Evolutionary conservation across 805 yeast genomes (phyloP).

Genomic region (Myxozyma kluyveri): DNA sequence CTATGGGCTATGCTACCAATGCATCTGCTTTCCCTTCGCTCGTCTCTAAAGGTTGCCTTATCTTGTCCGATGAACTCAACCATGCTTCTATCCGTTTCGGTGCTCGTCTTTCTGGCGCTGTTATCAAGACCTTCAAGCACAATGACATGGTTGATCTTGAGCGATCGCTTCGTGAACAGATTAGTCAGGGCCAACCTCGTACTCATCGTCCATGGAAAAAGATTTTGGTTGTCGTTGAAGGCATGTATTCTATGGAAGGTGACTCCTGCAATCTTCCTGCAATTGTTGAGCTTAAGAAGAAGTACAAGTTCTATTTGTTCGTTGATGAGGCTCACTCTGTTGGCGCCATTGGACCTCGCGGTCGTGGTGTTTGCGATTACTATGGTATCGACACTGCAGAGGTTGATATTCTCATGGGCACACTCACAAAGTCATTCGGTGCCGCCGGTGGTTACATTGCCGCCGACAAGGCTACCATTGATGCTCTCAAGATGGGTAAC

Average conservation of each 20-base stretch:
- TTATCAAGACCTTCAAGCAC: slow-evolving; percentile 63
- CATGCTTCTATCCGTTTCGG: slow-evolving; percentile 97
- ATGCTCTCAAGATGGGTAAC: slow-evolving; percentile 68
- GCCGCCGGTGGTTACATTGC: slow-evolving; percentile 98
- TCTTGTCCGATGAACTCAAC: slow-evolving; percentile 89
- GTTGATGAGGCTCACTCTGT: slow-evolving; percentile 98
- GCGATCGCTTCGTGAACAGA: slow-evolving; percentile 72
- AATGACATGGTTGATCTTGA: slow-evolving; percentile 84
- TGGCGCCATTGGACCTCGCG: slow-evolving; percentile 96
- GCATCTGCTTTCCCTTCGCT: slow-evolving; percentile 81
- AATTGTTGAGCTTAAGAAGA: slow-evolving; percentile 67
- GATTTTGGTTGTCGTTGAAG: slow-evolving; percentile 83
- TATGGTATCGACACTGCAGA: slow-evolving; percentile 73
- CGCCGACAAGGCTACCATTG: slow-evolving; percentile 66
- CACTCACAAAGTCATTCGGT: slow-evolving; percentile 95
- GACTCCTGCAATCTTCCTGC: slow-evolving; percentile 79
- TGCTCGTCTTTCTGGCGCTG: slow-evolving; percentile 86
- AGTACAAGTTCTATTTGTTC: slow-evolving; percentile 84
- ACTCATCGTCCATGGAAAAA: slow-evolving; percentile 90
- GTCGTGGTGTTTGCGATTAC: slow-evolving; percentile 94
- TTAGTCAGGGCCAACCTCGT: slow-evolving; percentile 91
- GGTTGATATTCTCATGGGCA: slow-evolving; percentile 93
- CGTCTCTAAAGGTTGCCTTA: slow-evolving; percentile 82
- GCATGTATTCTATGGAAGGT: slow-evolving; percentile 87
- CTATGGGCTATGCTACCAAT: slow-evolving; percentile 96